Conservation (phyloP, 257 asterid species). For the Linderniella brevidens region DNA sequence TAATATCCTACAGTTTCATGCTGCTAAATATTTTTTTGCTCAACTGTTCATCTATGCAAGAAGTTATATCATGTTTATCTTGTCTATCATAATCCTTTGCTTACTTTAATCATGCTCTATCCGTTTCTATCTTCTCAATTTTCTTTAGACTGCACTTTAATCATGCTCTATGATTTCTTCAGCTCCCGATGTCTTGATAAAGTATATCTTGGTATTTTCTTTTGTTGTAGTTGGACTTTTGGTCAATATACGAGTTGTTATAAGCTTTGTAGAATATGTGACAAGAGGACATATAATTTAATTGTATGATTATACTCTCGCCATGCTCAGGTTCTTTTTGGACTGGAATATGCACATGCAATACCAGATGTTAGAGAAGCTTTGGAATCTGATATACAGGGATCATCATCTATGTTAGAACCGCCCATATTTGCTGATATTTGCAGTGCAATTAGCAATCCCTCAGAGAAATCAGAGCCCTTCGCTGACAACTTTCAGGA, state of each 20-base stretch:
- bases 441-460: conserved; percentile 34
- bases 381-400: conserved; percentile 15
- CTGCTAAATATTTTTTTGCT: too few relatives aligned
- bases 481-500: conserved; percentile 12
- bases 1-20: too few relatives aligned
- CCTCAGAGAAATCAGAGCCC: conserved; percentile 20
- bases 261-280: not conserved
- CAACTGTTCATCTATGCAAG: not conserved
- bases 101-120: too few relatives aligned
- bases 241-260: too few relatives aligned
- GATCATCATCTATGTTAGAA: conserved; percentile 21
- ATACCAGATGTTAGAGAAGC: conserved; percentile 38
- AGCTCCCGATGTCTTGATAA: too few relatives aligned
- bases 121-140: too few relatives aligned
- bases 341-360: conserved; percentile 77
- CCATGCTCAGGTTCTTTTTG: conserved; percentile 62
- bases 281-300: not conserved
- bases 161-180: too few relatives aligned
- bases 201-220: too few relatives aligned
- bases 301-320: not conserved
- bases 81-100: too few relatives aligned
- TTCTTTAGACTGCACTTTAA: too few relatives aligned
- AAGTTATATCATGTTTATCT: not conserved
- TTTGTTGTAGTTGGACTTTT: too few relatives aligned
- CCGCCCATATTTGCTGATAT: conserved; percentile 35